phyloP scores from a whole-genome alignment of 192 early-diverging fungal species.

The Backusella tarrabulga region DNA sequence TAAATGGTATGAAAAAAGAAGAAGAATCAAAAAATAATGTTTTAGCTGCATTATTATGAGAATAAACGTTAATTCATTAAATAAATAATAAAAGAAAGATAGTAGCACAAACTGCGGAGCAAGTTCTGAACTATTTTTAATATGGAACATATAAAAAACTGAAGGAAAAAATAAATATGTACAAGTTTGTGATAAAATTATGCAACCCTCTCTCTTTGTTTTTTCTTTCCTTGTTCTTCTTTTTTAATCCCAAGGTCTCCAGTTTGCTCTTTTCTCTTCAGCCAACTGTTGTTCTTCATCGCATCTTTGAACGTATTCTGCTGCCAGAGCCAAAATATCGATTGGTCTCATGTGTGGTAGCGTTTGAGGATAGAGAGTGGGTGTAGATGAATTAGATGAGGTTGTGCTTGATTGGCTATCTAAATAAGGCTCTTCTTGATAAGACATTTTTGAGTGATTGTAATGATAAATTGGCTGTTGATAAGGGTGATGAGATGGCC shows the following conservation, averaged over 20 bases:
- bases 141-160: background rate
- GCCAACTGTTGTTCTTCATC: constrained; percentile 27
- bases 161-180: background rate
- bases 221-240: background rate
- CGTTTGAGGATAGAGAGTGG: constrained; percentile 7
- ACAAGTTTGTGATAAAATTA: background rate
- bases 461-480: background rate
- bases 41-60: background rate
- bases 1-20: background rate
- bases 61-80: background rate
- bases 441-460: background rate
- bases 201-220: background rate
- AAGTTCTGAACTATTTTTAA: background rate
- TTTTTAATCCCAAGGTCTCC: constrained; percentile 19
- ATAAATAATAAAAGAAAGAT: background rate
- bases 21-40: too few relatives aligned
- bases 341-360: constrained; percentile 21
- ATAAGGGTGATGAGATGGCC: background rate
- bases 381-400: constrained; percentile 10
- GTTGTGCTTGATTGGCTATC: constrained; percentile 4
- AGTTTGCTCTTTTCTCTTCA: constrained; percentile 9
- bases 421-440: constrained; percentile 1
- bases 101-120: background rate
- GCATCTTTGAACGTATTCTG: constrained; percentile 34
- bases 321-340: constrained; percentile 36